phyloP scores from a whole-genome alignment of 1,284 basidiomycete genomes.

The Meripilus lineatus region DNA sequence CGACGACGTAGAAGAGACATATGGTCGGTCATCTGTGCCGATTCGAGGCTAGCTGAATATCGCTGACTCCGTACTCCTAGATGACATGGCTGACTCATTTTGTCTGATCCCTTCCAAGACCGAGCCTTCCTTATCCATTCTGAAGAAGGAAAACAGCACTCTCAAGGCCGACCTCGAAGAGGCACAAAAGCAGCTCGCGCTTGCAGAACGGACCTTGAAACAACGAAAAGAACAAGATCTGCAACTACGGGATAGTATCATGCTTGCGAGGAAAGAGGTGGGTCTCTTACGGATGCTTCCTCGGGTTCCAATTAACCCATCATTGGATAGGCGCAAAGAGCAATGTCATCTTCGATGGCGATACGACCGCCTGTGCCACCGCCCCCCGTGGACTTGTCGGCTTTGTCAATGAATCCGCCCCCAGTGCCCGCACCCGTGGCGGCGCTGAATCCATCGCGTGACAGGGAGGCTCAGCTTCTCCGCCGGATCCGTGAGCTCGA shows the following conservation, averaged over 20 bases:
- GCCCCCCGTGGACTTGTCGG: constrained; percentile 13
- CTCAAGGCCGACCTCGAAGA: constrained; percentile 57
- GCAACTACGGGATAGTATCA: constrained; percentile 72
- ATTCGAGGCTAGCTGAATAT: background rate
- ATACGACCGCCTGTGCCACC: constrained; percentile 40
- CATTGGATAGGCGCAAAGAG: constrained; percentile 61
- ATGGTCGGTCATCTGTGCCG: constrained; percentile 37
- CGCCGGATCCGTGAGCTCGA: constrained; percentile 73
- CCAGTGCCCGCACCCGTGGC: constrained; percentile 42
- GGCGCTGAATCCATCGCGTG: constrained; percentile 42
- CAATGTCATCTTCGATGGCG: constrained; percentile 62
- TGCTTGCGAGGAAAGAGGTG: constrained; percentile 74
- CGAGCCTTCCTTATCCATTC: constrained; percentile 40
- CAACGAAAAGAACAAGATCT: constrained; percentile 71
- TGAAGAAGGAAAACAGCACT: constrained; percentile 60
- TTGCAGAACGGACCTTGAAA: constrained; percentile 56
- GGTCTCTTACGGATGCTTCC: constrained; percentile 3
- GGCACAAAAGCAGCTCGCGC: constrained; percentile 50
- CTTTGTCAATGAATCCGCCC: constrained; percentile 8
- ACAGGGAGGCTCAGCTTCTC: constrained; percentile 63
- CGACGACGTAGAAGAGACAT: constrained; percentile 38
- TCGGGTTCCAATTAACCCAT: background rate
- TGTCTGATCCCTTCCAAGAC: constrained; percentile 61
- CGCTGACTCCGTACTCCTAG: constrained; percentile 23
- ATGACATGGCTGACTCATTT: constrained; percentile 74